A percentile compares a stretch with the other conserved stretches of the same genome.
Evolutionary conservation across 805 yeast species (phyloP).

Genomic region (Geotrichum ghanense): DNA sequence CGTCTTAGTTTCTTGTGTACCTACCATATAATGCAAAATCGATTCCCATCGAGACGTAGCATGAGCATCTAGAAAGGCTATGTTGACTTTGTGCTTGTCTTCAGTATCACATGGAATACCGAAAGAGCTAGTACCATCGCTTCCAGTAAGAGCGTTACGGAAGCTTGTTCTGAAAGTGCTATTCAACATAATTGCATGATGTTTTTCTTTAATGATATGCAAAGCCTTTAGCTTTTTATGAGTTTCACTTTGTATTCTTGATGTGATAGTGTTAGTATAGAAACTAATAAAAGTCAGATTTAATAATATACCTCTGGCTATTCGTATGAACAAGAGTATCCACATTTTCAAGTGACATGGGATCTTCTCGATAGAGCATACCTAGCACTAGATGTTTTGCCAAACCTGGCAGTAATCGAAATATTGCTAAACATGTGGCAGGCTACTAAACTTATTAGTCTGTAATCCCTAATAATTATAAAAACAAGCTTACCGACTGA

Average conservation of each 20-base stretch:
- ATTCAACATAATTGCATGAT: constrained; percentile 35
- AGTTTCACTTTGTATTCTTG: constrained; percentile 56
- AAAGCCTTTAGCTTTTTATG: constrained; percentile 63
- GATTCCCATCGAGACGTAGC: constrained; percentile 90
- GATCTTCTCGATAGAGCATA: constrained; percentile 70
- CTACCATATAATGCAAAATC: constrained; percentile 94
- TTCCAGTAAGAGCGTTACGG: constrained; percentile 77
- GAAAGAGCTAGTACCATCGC: constrained; percentile 53
- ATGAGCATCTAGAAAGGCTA: constrained; percentile 62
- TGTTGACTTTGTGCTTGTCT: constrained; percentile 46
- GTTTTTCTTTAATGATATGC: constrained; percentile 57
- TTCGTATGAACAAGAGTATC: constrained; percentile 64
- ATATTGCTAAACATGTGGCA: constrained; percentile 91
- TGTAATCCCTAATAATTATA: background rate
- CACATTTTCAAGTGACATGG: constrained; percentile 53
- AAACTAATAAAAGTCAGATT: no score
- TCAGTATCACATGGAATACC: constrained; percentile 55
- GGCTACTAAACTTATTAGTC: constrained; percentile 32
- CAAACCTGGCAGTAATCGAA: constrained; percentile 73
- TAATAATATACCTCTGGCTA: constrained; percentile 28
- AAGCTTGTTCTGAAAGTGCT: constrained; percentile 66
- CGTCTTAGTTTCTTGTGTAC: constrained; percentile 52
- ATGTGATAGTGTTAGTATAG: no score
- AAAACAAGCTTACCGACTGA: constrained; percentile 34
- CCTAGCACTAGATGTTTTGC: constrained; percentile 85